A percentile compares a stretch with the other conserved stretches of the same genome.
These are phyloP conservation scores for Botrytis elliptica DNA, from an alignment of 2,329 filamentous ascomycete genomes.

Conservation along the genomic window DNA sequence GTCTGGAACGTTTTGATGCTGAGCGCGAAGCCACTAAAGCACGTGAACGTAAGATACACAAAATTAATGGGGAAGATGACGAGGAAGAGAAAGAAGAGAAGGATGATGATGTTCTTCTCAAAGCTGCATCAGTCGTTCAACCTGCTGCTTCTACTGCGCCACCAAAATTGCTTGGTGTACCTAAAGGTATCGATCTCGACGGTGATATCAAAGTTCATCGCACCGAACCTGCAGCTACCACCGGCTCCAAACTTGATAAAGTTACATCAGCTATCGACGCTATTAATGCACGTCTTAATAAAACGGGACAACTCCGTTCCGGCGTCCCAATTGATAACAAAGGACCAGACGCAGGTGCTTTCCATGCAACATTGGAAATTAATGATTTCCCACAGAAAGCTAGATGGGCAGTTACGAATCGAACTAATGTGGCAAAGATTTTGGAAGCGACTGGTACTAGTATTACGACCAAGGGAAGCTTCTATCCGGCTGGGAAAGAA, in stretches of 20 bases:
- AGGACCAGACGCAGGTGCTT: slow-evolving; percentile 92
- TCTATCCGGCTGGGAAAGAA: slow-evolving; percentile 79
- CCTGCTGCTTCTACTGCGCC: slow-evolving; percentile 47
- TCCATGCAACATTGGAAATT: slow-evolving; percentile 96
- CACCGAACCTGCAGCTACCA: slow-evolving; percentile 54
- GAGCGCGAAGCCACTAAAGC: slow-evolving; percentile 84
- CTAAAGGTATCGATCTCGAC: slow-evolving; percentile 59
- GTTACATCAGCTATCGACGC: slow-evolving; percentile 86
- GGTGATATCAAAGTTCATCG: slow-evolving; percentile 72
- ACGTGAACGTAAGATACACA: slow-evolving; percentile 84
- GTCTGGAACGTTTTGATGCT: slow-evolving; percentile 85
- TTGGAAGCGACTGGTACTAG: slow-evolving; percentile 91
- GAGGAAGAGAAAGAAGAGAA: slow-evolving; percentile 72
- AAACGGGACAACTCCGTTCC: slow-evolving; percentile 82
- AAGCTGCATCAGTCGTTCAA: slow-evolving; percentile 63
- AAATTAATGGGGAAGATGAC: slow-evolving; percentile 81
- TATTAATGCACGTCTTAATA: slow-evolving; percentile 87
- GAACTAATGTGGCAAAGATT: slow-evolving; percentile 98
- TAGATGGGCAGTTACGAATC: slow-evolving; percentile 96
- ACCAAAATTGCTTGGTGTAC: slow-evolving; percentile 45
- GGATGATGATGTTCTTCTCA: slow-evolving; percentile 69
- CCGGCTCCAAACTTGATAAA: slow-evolving; percentile 65
- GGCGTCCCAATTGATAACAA: slow-evolving; percentile 98
- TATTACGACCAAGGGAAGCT: slow-evolving; percentile 95
- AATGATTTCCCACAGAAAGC: slow-evolving; percentile 99